These are phyloP conservation scores for Apophysomyces variabilis DNA, from an alignment of 371 early-diverging fungal genomes.

Conservation along the genomic window DNA sequence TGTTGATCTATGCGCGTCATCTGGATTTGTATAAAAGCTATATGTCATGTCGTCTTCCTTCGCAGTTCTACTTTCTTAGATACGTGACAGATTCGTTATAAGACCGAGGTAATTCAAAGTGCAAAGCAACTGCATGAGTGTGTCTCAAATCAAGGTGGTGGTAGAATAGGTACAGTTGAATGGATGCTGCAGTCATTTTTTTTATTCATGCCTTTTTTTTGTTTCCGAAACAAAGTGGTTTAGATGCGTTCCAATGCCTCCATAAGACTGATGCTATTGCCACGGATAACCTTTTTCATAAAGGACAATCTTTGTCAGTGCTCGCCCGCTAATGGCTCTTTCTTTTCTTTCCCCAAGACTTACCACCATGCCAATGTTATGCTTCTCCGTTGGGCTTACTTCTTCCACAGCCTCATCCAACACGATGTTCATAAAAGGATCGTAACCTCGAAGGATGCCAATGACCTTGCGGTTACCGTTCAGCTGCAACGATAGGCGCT, in stretches of 20 bases:
- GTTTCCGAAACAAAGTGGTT: not conserved
- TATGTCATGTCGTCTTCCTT: too few species aligned
- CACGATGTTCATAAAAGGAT: slow-evolving; percentile 99
- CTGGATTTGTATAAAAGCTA: too few species aligned
- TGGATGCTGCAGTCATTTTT: slow-evolving; percentile 1
- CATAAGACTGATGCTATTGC: slow-evolving; percentile 90
- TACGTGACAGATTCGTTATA: too few species aligned
- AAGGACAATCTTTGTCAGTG: slow-evolving; percentile 2
- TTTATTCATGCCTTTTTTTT: not conserved
- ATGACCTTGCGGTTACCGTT: slow-evolving; percentile 92
- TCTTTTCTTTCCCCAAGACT: slow-evolving; percentile 26
- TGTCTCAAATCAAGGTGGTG: too few species aligned
- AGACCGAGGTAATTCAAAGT: too few species aligned
- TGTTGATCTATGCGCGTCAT: too few species aligned
- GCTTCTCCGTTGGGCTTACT: slow-evolving; percentile 68
- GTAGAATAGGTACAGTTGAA: not conserved
- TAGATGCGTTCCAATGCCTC: slow-evolving; percentile 91
- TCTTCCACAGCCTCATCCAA: slow-evolving; percentile 93
- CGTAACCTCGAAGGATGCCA: slow-evolving; percentile 95
- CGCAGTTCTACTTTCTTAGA: too few species aligned
- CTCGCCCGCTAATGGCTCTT: slow-evolving; percentile 2
- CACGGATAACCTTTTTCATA: slow-evolving; percentile 83
- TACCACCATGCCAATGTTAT: slow-evolving; percentile 89
- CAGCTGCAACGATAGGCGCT: slow-evolving; percentile 87
- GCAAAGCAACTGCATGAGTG: too few species aligned